Evolutionary conservation across 768 basidiomycete genomes (phyloP).

Genomic region (Xanthoconium stramineum): DNA sequence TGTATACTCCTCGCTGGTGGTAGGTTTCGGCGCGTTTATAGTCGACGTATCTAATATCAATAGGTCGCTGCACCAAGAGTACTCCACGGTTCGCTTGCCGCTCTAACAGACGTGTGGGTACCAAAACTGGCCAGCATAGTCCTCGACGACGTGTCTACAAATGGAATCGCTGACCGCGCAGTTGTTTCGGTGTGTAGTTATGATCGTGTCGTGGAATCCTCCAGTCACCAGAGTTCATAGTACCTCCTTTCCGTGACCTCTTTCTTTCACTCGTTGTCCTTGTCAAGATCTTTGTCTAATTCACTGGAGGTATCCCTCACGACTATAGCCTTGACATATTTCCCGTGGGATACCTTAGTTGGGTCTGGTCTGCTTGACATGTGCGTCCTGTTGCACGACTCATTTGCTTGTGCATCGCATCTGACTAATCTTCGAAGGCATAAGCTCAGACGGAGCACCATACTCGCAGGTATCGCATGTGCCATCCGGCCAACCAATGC

Average conservation of each 20-base stretch:
- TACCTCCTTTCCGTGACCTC: constrained; percentile 78
- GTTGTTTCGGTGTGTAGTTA: constrained; percentile 57
- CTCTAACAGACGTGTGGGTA: constrained; percentile 76
- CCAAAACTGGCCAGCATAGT: constrained; percentile 56
- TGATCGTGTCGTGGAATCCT: not conserved
- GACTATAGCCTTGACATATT: constrained; percentile 69
- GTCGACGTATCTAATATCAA: not conserved
- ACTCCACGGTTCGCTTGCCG: constrained; percentile 72
- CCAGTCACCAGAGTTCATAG: constrained; percentile 38
- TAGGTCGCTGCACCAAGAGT: constrained; percentile 75
- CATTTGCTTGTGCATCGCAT: constrained; percentile 12
- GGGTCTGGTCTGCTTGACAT: constrained; percentile 23
- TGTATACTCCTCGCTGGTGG: constrained; percentile 50
- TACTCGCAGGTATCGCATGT: constrained; percentile 74
- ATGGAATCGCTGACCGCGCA: constrained; percentile 25
- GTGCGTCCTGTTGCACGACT: constrained; percentile 9
- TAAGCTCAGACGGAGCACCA: constrained; percentile 35
- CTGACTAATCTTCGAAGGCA: constrained; percentile 33
- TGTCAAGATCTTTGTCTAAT: constrained; percentile 89
- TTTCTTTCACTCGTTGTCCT: constrained; percentile 79
- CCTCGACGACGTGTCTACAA: constrained; percentile 51
- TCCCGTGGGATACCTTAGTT: constrained; percentile 61
- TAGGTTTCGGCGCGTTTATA: constrained; percentile 37
- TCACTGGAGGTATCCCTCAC: constrained; percentile 88
- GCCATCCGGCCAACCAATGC: constrained; percentile 86